Evolutionary conservation across 176 grass and related monocot species (phyloP).

Genomic region (Avena atlantica): DNA sequence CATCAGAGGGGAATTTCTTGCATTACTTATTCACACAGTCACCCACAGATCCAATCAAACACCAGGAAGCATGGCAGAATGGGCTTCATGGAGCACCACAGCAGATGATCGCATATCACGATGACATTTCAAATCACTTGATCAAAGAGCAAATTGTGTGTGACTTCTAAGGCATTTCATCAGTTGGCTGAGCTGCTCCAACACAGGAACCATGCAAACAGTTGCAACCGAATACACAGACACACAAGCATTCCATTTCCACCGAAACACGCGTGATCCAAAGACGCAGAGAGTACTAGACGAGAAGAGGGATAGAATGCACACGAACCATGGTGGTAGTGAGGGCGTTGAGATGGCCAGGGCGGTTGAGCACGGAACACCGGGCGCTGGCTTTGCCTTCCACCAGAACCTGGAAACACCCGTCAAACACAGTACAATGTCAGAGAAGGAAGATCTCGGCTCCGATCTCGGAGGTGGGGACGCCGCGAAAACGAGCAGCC

Average conservation of each 20-base stretch:
- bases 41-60: not conserved
- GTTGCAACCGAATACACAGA: not conserved
- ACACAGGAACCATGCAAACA: constrained; percentile 6
- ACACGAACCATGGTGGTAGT: constrained; percentile 66
- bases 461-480: not conserved
- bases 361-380: constrained; percentile 80
- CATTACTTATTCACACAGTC: not conserved
- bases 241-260: not conserved
- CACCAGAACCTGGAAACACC: constrained; percentile 62
- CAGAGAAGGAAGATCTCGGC: constrained; percentile 8
- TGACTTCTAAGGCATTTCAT: constrained; percentile 14
- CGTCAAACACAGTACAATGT: not conserved
- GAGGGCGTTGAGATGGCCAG: constrained; percentile 71
- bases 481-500: not conserved
- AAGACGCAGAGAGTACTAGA: not conserved
- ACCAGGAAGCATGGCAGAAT: constrained; percentile 9
- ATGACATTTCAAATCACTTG: constrained; percentile 9
- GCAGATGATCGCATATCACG: not conserved
- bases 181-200: not conserved
- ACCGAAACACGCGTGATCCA: not conserved
- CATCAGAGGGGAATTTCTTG: not conserved
- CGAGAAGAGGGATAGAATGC: not conserved
- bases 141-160: not conserved
- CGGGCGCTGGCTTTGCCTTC: constrained; percentile 84
- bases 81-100: not conserved